Conservation (phyloP, 495 filamentous ascomycete species). For the Immersiella caudata region DNA sequence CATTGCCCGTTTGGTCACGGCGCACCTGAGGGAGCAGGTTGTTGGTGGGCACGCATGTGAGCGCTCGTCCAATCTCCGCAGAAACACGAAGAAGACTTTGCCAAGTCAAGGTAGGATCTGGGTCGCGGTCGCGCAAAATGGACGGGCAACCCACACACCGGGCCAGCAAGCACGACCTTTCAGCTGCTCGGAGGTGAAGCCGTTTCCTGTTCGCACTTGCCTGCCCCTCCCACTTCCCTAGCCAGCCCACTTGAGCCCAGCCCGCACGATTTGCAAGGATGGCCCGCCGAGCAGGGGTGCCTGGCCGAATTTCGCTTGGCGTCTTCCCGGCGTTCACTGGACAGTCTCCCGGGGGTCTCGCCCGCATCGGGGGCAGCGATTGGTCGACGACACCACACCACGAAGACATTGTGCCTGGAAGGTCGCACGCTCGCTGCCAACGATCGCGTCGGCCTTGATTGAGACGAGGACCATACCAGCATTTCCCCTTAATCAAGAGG, state of each 20-base stretch:
- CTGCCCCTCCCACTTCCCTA: not conserved
- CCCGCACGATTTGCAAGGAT: not conserved
- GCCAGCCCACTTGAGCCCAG: not conserved
- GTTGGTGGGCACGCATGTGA: not conserved
- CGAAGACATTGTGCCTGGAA: conserved; percentile 9
- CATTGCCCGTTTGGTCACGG: not conserved
- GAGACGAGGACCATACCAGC: not conserved
- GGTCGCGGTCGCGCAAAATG: not conserved
- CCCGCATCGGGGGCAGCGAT: conserved; percentile 6
- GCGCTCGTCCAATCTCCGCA: conserved; percentile 8
- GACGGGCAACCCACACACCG: not conserved
- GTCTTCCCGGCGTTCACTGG: conserved; percentile 5
- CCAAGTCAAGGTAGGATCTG: not conserved
- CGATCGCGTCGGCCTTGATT: conserved; percentile 4
- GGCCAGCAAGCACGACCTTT: not conserved
- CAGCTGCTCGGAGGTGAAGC: conserved; percentile 5
- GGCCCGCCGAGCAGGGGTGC: not conserved
- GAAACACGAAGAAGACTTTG: not conserved
- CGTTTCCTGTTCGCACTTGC: not conserved
- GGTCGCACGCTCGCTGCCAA: not conserved
- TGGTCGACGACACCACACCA: not conserved
- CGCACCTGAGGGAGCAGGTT: not conserved
- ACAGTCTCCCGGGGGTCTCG: not conserved
- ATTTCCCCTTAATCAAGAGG: not conserved
- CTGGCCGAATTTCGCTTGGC: conserved; percentile 6